phyloP scores from a whole-genome alignment of 2,329 filamentous ascomycete species.

The Verticillium zaregamsianum region DNA sequence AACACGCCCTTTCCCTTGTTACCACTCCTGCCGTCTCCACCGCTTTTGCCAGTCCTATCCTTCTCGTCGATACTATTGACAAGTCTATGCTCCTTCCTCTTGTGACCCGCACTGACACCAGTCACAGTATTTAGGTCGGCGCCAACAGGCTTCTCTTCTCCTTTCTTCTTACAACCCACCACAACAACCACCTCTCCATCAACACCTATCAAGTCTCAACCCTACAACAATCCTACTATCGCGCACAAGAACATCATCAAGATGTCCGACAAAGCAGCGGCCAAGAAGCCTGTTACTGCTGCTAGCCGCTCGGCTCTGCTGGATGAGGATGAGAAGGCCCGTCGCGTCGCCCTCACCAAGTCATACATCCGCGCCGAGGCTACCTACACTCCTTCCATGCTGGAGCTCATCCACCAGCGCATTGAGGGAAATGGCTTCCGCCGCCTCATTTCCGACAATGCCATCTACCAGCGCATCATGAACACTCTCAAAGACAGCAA shows the following conservation, averaged over 20 bases:
- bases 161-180: too few species aligned
- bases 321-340: neutral
- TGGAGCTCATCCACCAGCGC: slow-evolving; percentile 5
- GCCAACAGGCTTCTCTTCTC: too few species aligned
- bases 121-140: too few species aligned
- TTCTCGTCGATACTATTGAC: too few species aligned
- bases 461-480: slow-evolving; percentile 8
- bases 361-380: slow-evolving; percentile 5
- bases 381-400: slow-evolving; percentile 5
- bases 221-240: too few species aligned
- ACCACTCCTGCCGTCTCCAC: too few species aligned
- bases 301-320: neutral
- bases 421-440: slow-evolving; percentile 10
- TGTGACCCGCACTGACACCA: too few species aligned
- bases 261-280: neutral
- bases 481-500: slow-evolving; percentile 12
- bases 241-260: neutral
- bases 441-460: slow-evolving; percentile 12
- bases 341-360: neutral
- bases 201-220: too few species aligned
- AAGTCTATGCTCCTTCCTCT: too few species aligned
- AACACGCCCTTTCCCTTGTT: too few species aligned
- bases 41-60: too few species aligned
- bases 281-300: neutral
- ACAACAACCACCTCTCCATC: too few species aligned